Evolutionary conservation across 2,329 filamentous ascomycete genomes (phyloP).

Genomic region (Aureobasidium sp.): DNA sequence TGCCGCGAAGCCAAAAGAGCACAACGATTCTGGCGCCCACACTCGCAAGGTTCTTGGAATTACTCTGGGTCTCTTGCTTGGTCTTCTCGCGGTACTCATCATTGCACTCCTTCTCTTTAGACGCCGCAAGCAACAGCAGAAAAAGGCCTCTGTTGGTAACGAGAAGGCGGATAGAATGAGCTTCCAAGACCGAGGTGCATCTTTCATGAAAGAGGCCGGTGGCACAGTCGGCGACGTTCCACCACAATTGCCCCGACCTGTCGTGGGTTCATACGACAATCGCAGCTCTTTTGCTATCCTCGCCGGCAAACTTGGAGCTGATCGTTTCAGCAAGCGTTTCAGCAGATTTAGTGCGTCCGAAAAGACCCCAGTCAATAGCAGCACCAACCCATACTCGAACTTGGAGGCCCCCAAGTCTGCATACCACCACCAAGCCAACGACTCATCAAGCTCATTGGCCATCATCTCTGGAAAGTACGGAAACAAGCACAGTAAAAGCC

Average conservation of each 20-base stretch:
- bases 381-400: not conserved
- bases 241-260: conserved; percentile 14
- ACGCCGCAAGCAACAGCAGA: conserved; percentile 53
- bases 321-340: conserved; percentile 9
- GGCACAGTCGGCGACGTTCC: conserved; percentile 26
- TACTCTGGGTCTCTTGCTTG: conserved; percentile 73
- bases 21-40: conserved; percentile 23
- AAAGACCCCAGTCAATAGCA: conserved; percentile 1
- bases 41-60: conserved; percentile 65
- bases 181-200: conserved; percentile 45
- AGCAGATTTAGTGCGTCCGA: conserved; percentile 3
- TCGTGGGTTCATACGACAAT: conserved; percentile 17
- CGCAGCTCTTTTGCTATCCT: conserved; percentile 21
- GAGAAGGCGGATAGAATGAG: conserved; percentile 42
- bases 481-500: conserved; percentile 41
- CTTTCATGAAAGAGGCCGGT: conserved; percentile 47
- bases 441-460: conserved; percentile 36
- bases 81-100: conserved; percentile 63
- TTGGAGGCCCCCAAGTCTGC: not conserved
- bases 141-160: conserved; percentile 39
- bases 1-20: conserved; percentile 21
- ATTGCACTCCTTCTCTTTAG: conserved; percentile 63
- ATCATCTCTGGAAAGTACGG: conserved; percentile 51
- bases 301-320: conserved; percentile 9
- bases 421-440: conserved; percentile 19